A percentile compares a stretch with the other conserved stretches of the same genome.
Conservation (phyloP, 345 rosid species). For the Gossypium raimondii region DNA sequence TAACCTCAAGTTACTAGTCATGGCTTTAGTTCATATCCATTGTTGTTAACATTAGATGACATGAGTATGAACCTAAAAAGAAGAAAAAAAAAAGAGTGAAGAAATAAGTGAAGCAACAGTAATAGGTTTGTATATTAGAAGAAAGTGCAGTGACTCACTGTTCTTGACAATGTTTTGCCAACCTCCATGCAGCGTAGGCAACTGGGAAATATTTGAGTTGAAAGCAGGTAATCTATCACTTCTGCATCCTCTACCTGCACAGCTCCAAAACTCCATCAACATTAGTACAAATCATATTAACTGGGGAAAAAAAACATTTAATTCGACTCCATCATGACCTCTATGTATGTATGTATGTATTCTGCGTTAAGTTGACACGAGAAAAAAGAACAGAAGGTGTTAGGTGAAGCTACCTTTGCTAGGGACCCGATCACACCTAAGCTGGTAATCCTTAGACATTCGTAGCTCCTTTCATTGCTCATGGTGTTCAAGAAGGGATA, state of each 20-base stretch:
- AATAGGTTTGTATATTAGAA: not conserved
- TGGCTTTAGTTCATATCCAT: too few species aligned
- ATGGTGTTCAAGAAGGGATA: too few species aligned
- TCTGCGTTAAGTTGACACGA: not conserved
- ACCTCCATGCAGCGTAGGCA: constrained; percentile 48
- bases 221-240: constrained; percentile 39
- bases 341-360: not conserved
- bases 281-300: not conserved
- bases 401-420: constrained; percentile 39
- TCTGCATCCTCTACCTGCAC: constrained; percentile 41
- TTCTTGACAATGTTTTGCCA: constrained; percentile 42
- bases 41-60: too few species aligned
- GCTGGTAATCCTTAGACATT: constrained; percentile 36
- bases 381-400: not conserved
- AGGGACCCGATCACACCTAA: constrained; percentile 60
- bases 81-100: too few species aligned
- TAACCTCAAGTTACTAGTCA: too few species aligned
- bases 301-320: not conserved
- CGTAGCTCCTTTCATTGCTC: too few species aligned
- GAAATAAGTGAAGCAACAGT: not conserved
- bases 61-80: too few species aligned
- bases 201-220: constrained; percentile 37
- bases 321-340: not conserved
- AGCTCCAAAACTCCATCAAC: not conserved
- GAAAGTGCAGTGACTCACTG: constrained; percentile 33